A percentile compares a stretch with the other conserved stretches of the same genome.
These are phyloP conservation scores for Eragrostis tef DNA, from an alignment of 202 grass and related monocot species.

Conservation along the genomic window DNA sequence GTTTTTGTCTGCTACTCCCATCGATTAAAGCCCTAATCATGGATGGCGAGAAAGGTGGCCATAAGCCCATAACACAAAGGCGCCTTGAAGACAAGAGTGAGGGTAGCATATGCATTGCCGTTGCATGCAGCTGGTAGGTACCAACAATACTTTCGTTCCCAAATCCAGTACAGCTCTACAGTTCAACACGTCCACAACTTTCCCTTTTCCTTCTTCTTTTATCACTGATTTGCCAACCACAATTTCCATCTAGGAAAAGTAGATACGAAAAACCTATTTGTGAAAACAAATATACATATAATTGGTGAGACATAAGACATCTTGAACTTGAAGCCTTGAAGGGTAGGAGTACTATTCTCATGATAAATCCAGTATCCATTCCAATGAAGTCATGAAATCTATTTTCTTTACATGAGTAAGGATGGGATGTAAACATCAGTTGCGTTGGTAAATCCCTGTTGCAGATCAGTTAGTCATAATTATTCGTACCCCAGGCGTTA, in stretches of 20 bases:
- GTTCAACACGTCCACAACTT: neutral
- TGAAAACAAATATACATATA: neutral
- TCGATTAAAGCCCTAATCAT: conserved; percentile 63
- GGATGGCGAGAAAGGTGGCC: conserved; percentile 51
- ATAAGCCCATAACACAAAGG: conserved; percentile 32
- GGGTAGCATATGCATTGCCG: neutral
- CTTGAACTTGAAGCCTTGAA: neutral
- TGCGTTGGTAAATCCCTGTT: neutral
- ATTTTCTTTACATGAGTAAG: too few species aligned
- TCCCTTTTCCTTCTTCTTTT: neutral
- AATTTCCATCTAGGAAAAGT: neutral
- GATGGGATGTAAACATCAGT: neutral
- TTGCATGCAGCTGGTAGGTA: conserved; percentile 4
- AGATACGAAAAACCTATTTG: neutral
- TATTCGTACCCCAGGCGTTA: neutral
- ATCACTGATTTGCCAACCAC: neutral
- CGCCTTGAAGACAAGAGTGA: neutral
- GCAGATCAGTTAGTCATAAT: neutral
- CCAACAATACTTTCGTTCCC: conserved; percentile 12
- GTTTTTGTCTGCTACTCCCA: conserved; percentile 47
- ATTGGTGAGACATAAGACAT: neutral
- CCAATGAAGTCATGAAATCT: too few species aligned
- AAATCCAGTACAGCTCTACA: conserved; percentile 5
- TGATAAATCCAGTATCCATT: too few species aligned
- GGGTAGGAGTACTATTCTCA: too few species aligned